phyloP scores from a whole-genome alignment of 805 yeast species.

The Schwanniomyces polymorphus region DNA sequence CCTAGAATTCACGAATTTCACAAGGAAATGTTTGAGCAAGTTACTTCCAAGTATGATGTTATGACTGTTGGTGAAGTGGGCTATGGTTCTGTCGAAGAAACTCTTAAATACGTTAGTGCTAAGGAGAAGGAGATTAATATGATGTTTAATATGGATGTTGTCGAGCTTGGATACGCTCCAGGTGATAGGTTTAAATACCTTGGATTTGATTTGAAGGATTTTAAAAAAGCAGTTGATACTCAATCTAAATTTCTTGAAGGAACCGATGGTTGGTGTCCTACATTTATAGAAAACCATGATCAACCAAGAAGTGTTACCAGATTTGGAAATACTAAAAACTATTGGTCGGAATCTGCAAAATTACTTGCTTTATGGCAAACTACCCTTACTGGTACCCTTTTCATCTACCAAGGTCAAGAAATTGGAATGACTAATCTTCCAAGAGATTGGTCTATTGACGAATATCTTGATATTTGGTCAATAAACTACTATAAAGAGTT shows the following conservation, averaged over 20 bases:
- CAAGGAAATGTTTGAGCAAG: slow-evolving; percentile 47
- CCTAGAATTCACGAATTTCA: slow-evolving; percentile 61
- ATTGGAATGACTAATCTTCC: slow-evolving; percentile 55
- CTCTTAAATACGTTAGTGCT: slow-evolving; percentile 44
- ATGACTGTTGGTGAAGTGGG: slow-evolving; percentile 63
- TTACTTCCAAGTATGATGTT: slow-evolving; percentile 46
- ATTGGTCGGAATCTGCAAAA: slow-evolving; percentile 44
- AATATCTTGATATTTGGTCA: slow-evolving; percentile 52
- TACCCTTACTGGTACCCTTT: slow-evolving; percentile 54
- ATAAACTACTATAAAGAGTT: slow-evolving; percentile 40
- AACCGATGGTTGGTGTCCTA: slow-evolving; percentile 59
- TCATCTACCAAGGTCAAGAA: slow-evolving; percentile 63
- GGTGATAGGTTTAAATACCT: slow-evolving; percentile 33
- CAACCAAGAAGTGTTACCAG: slow-evolving; percentile 55
- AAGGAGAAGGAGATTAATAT: slow-evolving; percentile 35
- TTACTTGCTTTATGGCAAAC: slow-evolving; percentile 45
- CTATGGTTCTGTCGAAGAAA: slow-evolving; percentile 38
- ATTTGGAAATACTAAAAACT: slow-evolving; percentile 45
- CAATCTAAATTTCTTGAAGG: slow-evolving; percentile 41
- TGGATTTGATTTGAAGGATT: slow-evolving; percentile 35
- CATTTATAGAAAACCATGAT: slow-evolving; percentile 59
- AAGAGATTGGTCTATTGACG: slow-evolving; percentile 44
- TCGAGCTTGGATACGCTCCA: slow-evolving; percentile 37
- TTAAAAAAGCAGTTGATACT: slow-evolving; percentile 38
- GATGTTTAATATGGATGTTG: slow-evolving; percentile 35